These are phyloP conservation scores for Theileria sp. DNA, from an alignment of 169 alveolate genomes.

Conservation along the genomic window DNA sequence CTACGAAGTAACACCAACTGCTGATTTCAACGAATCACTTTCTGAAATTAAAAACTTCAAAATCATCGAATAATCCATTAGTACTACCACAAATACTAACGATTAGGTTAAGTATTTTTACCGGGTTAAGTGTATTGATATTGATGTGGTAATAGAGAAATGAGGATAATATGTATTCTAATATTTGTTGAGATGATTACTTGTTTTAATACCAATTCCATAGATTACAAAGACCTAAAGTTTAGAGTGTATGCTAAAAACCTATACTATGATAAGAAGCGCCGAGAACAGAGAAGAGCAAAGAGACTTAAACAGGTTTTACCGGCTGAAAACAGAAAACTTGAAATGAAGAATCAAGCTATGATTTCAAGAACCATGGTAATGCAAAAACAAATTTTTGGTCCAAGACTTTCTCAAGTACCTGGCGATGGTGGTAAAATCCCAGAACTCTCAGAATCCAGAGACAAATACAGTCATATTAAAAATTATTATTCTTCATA, in stretches of 20 bases:
- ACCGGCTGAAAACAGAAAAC: slow-evolving; percentile 13
- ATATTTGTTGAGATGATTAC: background rate
- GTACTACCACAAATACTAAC: background rate
- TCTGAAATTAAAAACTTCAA: slow-evolving; percentile 26
- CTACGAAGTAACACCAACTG: slow-evolving; percentile 59
- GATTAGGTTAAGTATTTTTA: background rate
- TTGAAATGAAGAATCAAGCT: slow-evolving; percentile 7
- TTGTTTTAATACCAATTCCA: background rate
- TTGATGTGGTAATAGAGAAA: background rate
- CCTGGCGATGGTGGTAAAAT: slow-evolving; percentile 65
- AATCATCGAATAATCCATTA: background rate
- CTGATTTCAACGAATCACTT: slow-evolving; percentile 15
- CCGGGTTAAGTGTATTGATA: too few species aligned
- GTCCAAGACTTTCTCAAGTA: slow-evolving; percentile 45
- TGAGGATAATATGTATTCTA: background rate
- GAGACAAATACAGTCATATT: slow-evolving; percentile 23
- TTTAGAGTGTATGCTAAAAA: slow-evolving; percentile 33
- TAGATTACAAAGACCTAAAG: background rate
- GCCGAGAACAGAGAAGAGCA: slow-evolving; percentile 22
- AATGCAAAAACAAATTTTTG: slow-evolving; percentile 14
- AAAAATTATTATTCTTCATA: slow-evolving; percentile 18
- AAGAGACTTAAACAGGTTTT: slow-evolving; percentile 19
- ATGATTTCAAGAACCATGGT: background rate
- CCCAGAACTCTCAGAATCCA: slow-evolving; percentile 4
- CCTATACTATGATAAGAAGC: slow-evolving; percentile 27